These are phyloP conservation scores for Phytophthora pseudosyringae DNA, from an alignment of 352 stramenopile genomes.

Conservation along the genomic window DNA sequence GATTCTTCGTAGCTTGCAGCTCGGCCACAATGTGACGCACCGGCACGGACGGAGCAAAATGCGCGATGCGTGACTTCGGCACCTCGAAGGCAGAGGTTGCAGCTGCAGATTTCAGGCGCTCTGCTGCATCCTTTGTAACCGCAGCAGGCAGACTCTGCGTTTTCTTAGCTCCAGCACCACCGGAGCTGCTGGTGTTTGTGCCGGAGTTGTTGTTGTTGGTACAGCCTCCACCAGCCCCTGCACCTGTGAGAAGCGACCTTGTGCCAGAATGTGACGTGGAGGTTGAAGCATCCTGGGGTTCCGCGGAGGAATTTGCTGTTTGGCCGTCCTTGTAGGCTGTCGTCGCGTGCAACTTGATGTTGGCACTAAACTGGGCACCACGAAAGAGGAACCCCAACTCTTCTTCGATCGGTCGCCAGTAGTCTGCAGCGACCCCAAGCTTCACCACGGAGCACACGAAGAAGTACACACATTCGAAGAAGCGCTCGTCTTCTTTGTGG, in stretches of 20 bases:
- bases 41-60: constrained; percentile 68
- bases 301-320: constrained; percentile 11
- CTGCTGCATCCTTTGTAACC: constrained; percentile 25
- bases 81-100: constrained; percentile 42
- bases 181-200: constrained; percentile 1
- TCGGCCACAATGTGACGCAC: constrained; percentile 73
- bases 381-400: constrained; percentile 81
- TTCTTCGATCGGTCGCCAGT: constrained; percentile 70
- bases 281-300: constrained; percentile 18
- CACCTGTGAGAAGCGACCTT: constrained; percentile 21
- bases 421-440: constrained; percentile 53
- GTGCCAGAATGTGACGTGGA: constrained; percentile 16
- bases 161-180: constrained; percentile 33
- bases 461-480: constrained; percentile 86
- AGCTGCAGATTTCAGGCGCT: constrained; percentile 8
- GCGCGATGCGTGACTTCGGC: constrained; percentile 56
- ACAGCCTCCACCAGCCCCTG: constrained; percentile 21
- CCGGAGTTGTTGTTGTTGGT: constrained; percentile 20
- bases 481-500: constrained; percentile 82
- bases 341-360: constrained; percentile 54
- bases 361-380: constrained; percentile 72
- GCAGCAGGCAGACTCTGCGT: constrained; percentile 53
- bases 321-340: constrained; percentile 28
- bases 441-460: constrained; percentile 81
- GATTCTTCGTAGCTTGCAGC: constrained; percentile 66